Evolutionary conservation across 805 yeast genomes (phyloP).

Genomic region (Pichia insulana): DNA sequence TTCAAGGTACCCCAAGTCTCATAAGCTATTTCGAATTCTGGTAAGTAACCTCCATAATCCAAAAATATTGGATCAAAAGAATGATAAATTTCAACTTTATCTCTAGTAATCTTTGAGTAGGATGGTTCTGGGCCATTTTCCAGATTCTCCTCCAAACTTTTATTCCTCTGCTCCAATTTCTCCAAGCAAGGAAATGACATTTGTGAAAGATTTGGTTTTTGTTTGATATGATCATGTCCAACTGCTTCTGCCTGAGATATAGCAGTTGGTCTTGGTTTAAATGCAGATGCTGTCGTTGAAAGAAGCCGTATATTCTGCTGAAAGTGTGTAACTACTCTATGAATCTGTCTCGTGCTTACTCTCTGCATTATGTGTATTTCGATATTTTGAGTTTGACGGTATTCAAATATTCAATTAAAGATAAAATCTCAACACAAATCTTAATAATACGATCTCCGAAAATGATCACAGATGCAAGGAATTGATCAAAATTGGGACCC

Average conservation of each 20-base stretch:
- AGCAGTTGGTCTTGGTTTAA: conserved; percentile 10
- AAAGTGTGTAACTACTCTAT: neutral
- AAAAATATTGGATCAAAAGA: conserved; percentile 53
- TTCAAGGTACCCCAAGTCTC: conserved; percentile 86
- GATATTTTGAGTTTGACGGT: too few relatives aligned
- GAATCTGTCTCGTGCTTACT: neutral
- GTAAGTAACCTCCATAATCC: conserved; percentile 75
- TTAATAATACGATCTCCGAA: too few relatives aligned
- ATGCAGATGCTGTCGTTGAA: conserved; percentile 1
- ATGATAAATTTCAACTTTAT: conserved; percentile 56
- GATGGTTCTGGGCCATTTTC: conserved; percentile 82
- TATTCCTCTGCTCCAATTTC: conserved; percentile 49
- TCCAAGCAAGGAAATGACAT: conserved; percentile 82
- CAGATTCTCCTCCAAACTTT: conserved; percentile 26
- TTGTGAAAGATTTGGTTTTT: conserved; percentile 29
- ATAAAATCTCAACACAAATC: too few relatives aligned
- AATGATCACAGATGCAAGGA: too few relatives aligned
- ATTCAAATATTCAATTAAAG: too few relatives aligned
- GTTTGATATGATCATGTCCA: neutral
- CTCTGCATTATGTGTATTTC: conserved; percentile 1
- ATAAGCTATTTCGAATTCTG: conserved; percentile 75
- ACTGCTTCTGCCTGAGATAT: conserved; percentile 5
- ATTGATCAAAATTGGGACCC: too few relatives aligned
- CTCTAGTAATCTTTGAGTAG: conserved; percentile 54
- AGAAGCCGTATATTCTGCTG: neutral